phyloP scores from a whole-genome alignment of 2,329 filamentous ascomycete species.

The Diaporthe sp. region DNA sequence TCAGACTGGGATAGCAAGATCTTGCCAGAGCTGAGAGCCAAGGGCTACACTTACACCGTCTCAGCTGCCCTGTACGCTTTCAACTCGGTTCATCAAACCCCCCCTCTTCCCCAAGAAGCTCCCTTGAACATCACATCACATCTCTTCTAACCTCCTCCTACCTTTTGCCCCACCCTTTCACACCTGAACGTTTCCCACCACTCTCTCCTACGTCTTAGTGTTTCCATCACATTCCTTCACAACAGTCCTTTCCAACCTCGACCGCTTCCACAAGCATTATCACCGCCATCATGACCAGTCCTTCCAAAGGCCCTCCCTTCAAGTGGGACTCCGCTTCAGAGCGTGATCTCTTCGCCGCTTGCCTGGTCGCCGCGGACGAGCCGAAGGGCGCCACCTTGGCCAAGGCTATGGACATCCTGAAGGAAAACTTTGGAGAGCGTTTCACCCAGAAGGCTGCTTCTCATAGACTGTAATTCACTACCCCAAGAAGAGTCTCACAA shows the following conservation, averaged over 20 bases:
- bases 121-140: background rate
- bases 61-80: slow-evolving; percentile 52
- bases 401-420: slow-evolving; percentile 39
- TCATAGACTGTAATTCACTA: slow-evolving; percentile 29
- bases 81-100: background rate
- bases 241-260: background rate
- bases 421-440: slow-evolving; percentile 25
- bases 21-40: slow-evolving; percentile 36
- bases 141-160: background rate
- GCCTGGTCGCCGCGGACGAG: slow-evolving; percentile 39
- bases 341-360: slow-evolving; percentile 42
- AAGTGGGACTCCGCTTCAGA: slow-evolving; percentile 42
- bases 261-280: background rate
- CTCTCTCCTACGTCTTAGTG: background rate
- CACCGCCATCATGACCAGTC: slow-evolving; percentile 23
- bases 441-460: slow-evolving; percentile 30
- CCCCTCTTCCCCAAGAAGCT: background rate
- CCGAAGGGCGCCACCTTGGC: slow-evolving; percentile 39
- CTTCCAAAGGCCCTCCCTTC: slow-evolving; percentile 37
- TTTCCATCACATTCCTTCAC: slow-evolving; percentile 25
- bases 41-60: slow-evolving; percentile 53
- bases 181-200: background rate
- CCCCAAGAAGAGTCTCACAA: background rate
- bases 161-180: background rate
- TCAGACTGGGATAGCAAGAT: slow-evolving; percentile 40